Evolutionary conservation across 805 yeast species (phyloP), one percentile per base, ranked within the genome.

Genomic region (Lipomyces oligophaga): DNA sequence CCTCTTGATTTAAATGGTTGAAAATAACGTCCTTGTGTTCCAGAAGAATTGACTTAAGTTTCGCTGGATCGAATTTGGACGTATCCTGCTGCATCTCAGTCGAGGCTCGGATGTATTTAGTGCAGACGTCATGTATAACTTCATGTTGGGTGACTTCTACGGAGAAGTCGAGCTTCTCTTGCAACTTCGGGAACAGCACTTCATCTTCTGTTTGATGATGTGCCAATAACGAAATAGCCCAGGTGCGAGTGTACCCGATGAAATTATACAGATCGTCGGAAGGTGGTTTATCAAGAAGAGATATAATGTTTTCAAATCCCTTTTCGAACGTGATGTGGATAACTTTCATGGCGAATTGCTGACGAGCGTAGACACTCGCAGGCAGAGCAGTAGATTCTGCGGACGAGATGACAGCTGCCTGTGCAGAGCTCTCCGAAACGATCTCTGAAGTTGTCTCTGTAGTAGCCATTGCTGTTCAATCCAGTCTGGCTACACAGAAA

Each of bases 191-290:
- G 25, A 40, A 40, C 49, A 40, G 30, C 22, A 24, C 38, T 26
- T 35, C 44, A 27, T 45, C 49, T 35, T 45, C 49, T 11, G 36
- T 28, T 11, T 34, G 25, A 30, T 39, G 49, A 15, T 45, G 49
- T 25, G 27, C 22, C 20, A 40, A 15, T 26, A 45, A 28, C n/a
- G 41, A 26, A 5, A 33, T 36, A 15, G 41, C 44, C 44, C 44
- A 45, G 1, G 38, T 39, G 6, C 34, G 11, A 21, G 45, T 34
- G 34, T 45, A 45, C 20, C 49, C 49, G 16, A 45, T 26, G 43
- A 45, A 45, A 24, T 45, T 45, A n/a, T 5, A 13, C 7, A 45
- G 28, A 15, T 45, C 49, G 15, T 34, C 25, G 3, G 6, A 6
- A 4, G 45, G 45, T 6, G 49, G 49, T 16, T 27, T 30, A 11